phyloP scores from a whole-genome alignment of 371 early-diverging fungal genomes.

The Mortierella sp. region DNA sequence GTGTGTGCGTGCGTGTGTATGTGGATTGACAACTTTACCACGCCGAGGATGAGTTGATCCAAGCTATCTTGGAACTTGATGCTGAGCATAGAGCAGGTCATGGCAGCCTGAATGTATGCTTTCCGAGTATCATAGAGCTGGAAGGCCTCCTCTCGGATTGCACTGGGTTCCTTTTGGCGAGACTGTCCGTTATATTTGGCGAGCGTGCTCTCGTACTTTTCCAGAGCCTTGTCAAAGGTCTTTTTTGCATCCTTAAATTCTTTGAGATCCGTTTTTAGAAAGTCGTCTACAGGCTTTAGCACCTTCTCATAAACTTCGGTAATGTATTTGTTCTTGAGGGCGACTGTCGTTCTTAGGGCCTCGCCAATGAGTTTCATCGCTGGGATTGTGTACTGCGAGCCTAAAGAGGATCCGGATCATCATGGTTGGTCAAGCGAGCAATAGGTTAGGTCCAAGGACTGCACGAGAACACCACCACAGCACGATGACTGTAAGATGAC shows the following conservation, averaged over 20 bases:
- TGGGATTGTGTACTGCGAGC: constrained; percentile 37
- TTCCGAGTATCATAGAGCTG: constrained; percentile 74
- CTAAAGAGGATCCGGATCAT: constrained; percentile 54
- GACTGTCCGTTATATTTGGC: constrained; percentile 66
- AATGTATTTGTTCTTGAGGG: constrained; percentile 55
- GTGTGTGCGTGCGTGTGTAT: too few species aligned
- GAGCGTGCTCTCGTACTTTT: constrained; percentile 73
- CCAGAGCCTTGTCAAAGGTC: constrained; percentile 66
- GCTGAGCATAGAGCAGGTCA: constrained; percentile 49
- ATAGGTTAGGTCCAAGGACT: constrained; percentile 3
- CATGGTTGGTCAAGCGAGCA: constrained; percentile 64
- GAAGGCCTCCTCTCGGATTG: constrained; percentile 76
- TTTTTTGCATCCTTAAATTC: constrained; percentile 70
- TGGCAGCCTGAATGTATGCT: constrained; percentile 64
- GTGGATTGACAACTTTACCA: constrained; percentile 29
- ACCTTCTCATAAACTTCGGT: constrained; percentile 69
- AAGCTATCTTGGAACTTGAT: constrained; percentile 48
- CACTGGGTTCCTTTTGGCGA: constrained; percentile 73
- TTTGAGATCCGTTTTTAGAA: constrained; percentile 70
- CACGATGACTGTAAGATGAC: not conserved
- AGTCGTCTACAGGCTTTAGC: constrained; percentile 68
- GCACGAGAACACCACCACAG: not conserved
- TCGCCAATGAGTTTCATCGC: constrained; percentile 44
- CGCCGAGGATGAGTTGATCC: constrained; percentile 47
- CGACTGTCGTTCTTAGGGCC: constrained; percentile 43